Conservation (phyloP, 1,284 basidiomycete genomes). For the Heterobasidion occidentale region DNA sequence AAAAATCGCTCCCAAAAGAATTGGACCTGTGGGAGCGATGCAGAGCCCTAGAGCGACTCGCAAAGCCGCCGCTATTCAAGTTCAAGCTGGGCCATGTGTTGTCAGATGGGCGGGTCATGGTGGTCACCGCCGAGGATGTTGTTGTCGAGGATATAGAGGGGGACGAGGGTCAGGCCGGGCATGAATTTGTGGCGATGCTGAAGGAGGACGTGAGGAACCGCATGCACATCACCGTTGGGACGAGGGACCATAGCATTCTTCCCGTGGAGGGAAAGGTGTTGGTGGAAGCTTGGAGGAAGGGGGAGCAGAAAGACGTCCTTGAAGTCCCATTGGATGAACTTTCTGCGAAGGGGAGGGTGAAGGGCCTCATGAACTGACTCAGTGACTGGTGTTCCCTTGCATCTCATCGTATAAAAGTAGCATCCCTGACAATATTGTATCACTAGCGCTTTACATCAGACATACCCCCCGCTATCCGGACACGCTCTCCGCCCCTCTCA, state of each 20-base stretch:
- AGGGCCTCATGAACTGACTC: constrained; percentile 24
- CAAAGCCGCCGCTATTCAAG: constrained; percentile 45
- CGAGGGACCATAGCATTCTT: constrained; percentile 39
- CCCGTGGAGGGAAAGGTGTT: constrained; percentile 70
- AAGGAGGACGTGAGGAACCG: constrained; percentile 36
- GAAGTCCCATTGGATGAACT: constrained; percentile 27
- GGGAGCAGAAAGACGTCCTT: constrained; percentile 22
- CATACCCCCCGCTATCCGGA: too few species aligned
- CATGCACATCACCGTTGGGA: constrained; percentile 90
- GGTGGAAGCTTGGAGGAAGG: constrained; percentile 50
- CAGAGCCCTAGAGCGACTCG: constrained; percentile 32
- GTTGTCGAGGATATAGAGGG: constrained; percentile 25
- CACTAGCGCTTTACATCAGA: too few species aligned
- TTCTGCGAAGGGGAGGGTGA: constrained; percentile 32
- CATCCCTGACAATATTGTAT: too few species aligned
- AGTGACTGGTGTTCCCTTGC: background rate
- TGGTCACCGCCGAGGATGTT: constrained; percentile 57
- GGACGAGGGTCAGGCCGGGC: constrained; percentile 24
- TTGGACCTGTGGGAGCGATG: constrained; percentile 64
- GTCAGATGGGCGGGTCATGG: constrained; percentile 81
- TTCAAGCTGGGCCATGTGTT: constrained; percentile 61
- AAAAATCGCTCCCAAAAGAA: constrained; percentile 43
- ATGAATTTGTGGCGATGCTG: constrained; percentile 42
- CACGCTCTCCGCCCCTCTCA: too few species aligned
- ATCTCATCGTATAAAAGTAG: background rate